Evolutionary conservation across 2,329 filamentous ascomycete species (phyloP).

Genomic region (Penicillium sp.): DNA sequence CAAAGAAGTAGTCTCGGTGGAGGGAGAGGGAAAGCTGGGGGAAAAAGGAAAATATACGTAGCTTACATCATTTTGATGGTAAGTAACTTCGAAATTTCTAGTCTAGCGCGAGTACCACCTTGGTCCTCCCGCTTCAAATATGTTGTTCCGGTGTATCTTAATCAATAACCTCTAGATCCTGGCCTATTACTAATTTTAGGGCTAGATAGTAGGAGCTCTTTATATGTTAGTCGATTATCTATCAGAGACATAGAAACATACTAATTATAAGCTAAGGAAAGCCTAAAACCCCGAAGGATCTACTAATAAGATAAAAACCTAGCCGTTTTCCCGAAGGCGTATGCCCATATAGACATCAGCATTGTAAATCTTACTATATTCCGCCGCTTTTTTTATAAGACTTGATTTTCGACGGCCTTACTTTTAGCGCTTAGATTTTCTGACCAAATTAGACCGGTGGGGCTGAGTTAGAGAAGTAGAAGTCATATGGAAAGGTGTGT

Average conservation of each 20-base stretch:
- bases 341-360: neutral
- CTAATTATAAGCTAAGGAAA: neutral
- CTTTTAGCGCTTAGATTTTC: constrained; percentile 1
- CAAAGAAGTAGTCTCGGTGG: too few species aligned
- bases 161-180: neutral
- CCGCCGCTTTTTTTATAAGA: constrained; percentile 9
- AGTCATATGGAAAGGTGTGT: neutral
- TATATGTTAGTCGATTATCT: neutral
- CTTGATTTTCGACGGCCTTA: constrained; percentile 1
- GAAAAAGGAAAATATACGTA: too few species aligned
- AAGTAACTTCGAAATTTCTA: neutral
- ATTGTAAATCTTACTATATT: neutral
- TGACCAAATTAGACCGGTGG: neutral
- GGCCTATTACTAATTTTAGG: neutral
- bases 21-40: too few species aligned
- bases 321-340: neutral
- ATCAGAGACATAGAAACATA: neutral
- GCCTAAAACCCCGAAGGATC: neutral
- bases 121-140: neutral
- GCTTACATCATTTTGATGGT: too few species aligned
- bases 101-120: neutral
- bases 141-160: neutral
- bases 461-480: neutral
- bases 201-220: neutral
- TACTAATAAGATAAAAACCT: neutral